A percentile compares a stretch with the other conserved stretches of the same genome.
phyloP scores from a whole-genome alignment of 129 eudicot genomes.

The Chrysanthemum seticuspe region DNA sequence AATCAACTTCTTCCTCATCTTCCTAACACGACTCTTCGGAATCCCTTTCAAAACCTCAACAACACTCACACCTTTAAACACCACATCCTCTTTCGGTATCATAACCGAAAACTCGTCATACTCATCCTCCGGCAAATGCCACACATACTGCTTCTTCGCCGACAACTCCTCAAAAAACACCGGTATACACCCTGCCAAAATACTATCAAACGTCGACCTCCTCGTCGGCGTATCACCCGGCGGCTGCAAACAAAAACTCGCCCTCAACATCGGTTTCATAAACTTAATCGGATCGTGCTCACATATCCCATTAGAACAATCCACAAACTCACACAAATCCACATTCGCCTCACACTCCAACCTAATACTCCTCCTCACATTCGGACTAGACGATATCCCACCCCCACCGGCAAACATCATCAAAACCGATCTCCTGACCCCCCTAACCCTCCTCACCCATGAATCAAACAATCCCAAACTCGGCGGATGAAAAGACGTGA shows the following conservation, averaged over 20 bases:
- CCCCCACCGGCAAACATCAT: constrained; percentile 94
- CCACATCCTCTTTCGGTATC: constrained; percentile 89
- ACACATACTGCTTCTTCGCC: constrained; percentile 61
- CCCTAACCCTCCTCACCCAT: constrained; percentile 59
- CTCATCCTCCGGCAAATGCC: constrained; percentile 68
- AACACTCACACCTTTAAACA: constrained; percentile 66
- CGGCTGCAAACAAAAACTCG: constrained; percentile 86
- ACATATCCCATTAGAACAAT: constrained; percentile 80
- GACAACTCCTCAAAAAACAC: constrained; percentile 85
- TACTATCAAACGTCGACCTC: constrained; percentile 73
- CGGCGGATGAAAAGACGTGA: constrained; percentile 89
- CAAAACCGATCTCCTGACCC: constrained; percentile 46
- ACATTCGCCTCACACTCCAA: constrained; percentile 55
- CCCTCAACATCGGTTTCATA: constrained; percentile 87
- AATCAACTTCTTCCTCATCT: constrained; percentile 72
- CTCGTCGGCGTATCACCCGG: constrained; percentile 92
- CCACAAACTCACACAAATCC: constrained; percentile 65
- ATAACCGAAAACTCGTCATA: constrained; percentile 75
- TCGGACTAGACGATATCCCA: constrained; percentile 64
- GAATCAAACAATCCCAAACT: constrained; percentile 53
- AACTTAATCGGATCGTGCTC: constrained; percentile 82
- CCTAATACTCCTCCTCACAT: constrained; percentile 69
- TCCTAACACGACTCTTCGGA: constrained; percentile 50
- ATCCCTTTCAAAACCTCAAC: constrained; percentile 71
- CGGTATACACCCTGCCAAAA: constrained; percentile 86